phyloP scores from a whole-genome alignment of 805 yeast genomes.

The Teunomyces panamensis region DNA sequence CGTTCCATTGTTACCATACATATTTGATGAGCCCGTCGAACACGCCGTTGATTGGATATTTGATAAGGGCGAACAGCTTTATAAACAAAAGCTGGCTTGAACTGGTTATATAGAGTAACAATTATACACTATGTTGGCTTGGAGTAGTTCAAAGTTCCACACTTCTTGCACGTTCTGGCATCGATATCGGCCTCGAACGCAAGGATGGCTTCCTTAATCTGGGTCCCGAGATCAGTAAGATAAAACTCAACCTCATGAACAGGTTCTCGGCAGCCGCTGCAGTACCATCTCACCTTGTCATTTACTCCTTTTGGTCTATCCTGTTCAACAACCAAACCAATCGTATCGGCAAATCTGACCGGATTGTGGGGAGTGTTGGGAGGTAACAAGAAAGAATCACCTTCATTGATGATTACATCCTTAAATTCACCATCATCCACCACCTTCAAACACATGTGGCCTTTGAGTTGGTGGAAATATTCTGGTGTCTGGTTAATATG shows the following conservation, averaged over 20 bases:
- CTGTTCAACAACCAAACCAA: slow-evolving; percentile 90
- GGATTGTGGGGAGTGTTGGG: slow-evolving; percentile 88
- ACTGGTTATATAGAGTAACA: not conserved
- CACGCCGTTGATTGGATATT: slow-evolving; percentile 60
- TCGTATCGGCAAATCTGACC: slow-evolving; percentile 77
- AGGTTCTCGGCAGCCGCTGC: slow-evolving; percentile 61
- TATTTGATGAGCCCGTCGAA: slow-evolving; percentile 84
- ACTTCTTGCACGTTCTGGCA: slow-evolving; percentile 67
- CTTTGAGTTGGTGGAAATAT: slow-evolving; percentile 86
- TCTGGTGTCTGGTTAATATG: slow-evolving; percentile 94
- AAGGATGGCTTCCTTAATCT: slow-evolving; percentile 78
- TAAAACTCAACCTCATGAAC: slow-evolving; percentile 71
- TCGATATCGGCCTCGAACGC: slow-evolving; percentile 61
- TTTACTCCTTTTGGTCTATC: slow-evolving; percentile 72
- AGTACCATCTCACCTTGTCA: slow-evolving; percentile 87
- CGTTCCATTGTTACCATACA: slow-evolving; percentile 73
- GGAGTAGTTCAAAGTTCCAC: slow-evolving; percentile 74
- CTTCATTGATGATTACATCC: slow-evolving; percentile 75
- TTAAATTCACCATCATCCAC: slow-evolving; percentile 69
- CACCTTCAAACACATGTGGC: slow-evolving; percentile 78
- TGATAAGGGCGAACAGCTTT: slow-evolving; percentile 44
- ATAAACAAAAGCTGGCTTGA: slow-evolving; percentile 8
- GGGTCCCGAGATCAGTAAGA: slow-evolving; percentile 82
- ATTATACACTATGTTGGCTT: slow-evolving; percentile 43
- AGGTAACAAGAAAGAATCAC: slow-evolving; percentile 85